A percentile compares a stretch with the other conserved stretches of the same genome.
These are phyloP conservation scores for Hyaloscypha variabilis DNA, from an alignment of 495 filamentous ascomycete genomes.

Conservation along the genomic window DNA sequence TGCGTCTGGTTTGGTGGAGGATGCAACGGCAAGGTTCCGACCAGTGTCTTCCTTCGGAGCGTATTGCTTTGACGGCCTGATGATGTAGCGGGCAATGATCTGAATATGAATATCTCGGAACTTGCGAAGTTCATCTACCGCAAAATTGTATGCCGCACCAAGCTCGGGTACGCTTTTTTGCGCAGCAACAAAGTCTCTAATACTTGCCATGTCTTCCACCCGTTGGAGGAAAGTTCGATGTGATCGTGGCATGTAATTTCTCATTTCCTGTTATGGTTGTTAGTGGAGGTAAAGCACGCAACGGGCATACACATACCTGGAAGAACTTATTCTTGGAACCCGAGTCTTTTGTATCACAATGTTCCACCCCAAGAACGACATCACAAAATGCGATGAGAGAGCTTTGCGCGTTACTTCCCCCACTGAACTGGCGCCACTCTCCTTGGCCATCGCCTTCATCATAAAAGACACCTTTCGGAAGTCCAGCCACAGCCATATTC, in stretches of 20 bases:
- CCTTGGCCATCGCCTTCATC: conserved; percentile 30
- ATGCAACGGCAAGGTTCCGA: conserved; percentile 29
- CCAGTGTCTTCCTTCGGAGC: conserved; percentile 8
- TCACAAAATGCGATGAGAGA: conserved; percentile 39
- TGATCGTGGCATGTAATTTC: conserved; percentile 36
- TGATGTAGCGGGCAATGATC: conserved; percentile 37
- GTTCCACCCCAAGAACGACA: conserved; percentile 33
- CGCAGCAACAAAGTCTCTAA: conserved; percentile 22
- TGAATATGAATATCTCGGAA: conserved; percentile 37
- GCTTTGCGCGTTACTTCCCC: conserved; percentile 37
- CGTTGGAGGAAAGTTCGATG: conserved; percentile 33
- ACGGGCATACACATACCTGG: conserved; percentile 1
- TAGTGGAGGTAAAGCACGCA: background rate
- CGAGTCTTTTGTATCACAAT: conserved; percentile 13
- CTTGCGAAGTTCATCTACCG: conserved; percentile 22
- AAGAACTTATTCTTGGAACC: conserved; percentile 22
- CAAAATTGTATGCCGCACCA: conserved; percentile 26
- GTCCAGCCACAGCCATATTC: conserved; percentile 31
- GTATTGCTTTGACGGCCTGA: conserved; percentile 26
- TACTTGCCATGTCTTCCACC: conserved; percentile 24
- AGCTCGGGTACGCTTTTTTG: conserved; percentile 12
- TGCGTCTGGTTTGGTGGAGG: conserved; percentile 14
- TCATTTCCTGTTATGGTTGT: conserved; percentile 29
- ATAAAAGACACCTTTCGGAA: conserved; percentile 35
- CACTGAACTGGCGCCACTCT: conserved; percentile 30